A percentile compares a stretch with the other conserved stretches of the same genome.
phyloP scores from a whole-genome alignment of 2,329 filamentous ascomycete species.

The Ophiostoma sp. region DNA sequence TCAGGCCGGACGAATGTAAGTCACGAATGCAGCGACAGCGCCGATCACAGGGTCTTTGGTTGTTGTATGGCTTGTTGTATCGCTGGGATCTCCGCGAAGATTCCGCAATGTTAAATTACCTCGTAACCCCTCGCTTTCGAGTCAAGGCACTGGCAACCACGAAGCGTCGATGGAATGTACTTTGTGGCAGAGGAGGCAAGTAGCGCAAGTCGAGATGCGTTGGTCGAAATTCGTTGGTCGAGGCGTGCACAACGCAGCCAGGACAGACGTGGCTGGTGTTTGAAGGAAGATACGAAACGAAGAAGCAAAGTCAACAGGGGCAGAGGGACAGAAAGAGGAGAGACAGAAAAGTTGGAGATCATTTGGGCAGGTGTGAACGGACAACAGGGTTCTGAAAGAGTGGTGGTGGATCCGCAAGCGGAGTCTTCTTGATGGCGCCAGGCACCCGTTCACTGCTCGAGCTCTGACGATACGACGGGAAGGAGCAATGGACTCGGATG shows the following conservation, averaged over 20 bases:
- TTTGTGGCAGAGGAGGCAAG: background rate
- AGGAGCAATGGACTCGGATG: background rate
- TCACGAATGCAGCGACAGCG: constrained; percentile 11
- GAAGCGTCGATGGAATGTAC: background rate
- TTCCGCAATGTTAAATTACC: constrained; percentile 1
- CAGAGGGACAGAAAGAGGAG: background rate
- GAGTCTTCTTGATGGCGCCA: constrained; percentile 1
- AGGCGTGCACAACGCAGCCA: constrained; percentile 10
- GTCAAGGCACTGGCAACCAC: background rate
- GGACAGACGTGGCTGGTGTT: constrained; percentile 7
- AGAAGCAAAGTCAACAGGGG: background rate
- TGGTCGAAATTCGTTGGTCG: background rate
- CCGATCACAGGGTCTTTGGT: constrained; percentile 8
- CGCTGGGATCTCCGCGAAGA: background rate
- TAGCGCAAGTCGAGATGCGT: background rate
- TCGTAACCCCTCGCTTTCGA: constrained; percentile 1
- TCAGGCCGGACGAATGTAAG: background rate
- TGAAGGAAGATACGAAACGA: background rate
- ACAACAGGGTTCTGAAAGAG: constrained; percentile 1
- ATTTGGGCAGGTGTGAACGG: background rate
- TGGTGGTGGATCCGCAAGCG: constrained; percentile 7
- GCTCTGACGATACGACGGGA: background rate
- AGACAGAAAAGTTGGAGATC: constrained; percentile 3
- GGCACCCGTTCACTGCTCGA: background rate
- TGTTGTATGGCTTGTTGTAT: background rate